Base-by-base conservation (phyloP, 805 yeast species). In the Nadsonia fulvescens region DNA sequence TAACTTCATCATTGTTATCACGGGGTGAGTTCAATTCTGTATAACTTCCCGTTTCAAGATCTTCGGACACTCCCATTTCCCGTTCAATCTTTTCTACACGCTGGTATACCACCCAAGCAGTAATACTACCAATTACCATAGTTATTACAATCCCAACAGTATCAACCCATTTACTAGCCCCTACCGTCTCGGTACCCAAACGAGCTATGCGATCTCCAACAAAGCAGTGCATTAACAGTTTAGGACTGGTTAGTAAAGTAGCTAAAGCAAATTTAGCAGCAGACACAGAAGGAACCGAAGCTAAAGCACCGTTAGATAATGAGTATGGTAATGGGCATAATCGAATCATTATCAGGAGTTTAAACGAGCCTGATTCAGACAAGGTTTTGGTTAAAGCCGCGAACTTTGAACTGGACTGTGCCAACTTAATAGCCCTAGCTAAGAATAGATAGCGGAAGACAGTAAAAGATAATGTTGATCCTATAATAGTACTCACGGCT, bases 241-340 rank as follows among this genome's bases (percentile, higher is more conserved):
- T 89, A 5, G 96, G 96, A 1, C 92, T 67, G 2, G 92, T 69
- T 17, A 79, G 46, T 0, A 68, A 36, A 13, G 82, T 72, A 1
- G 94, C 93, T 16, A 71, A 42, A 3, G 70, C 53, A 46, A 75
- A 86, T 14, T 70, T 67, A 21, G 48, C 33, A 2, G 70, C 51
- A 0, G 72, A 56, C 8, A 86, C 59, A 10, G 78, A 75, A 0
- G 91, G 93, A 8, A 86, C 65, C 2, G 91, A 73, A 6, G 93
- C 89, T 37, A 89, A 58, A 0, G 93, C 95, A 4, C 94, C 95
- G 42, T 86, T 86, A 0, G 89, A 73, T 16, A 86, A 54, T 3
- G 94, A 81, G 45, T 82, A 89, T 0, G 96, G 96, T 40, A 86
- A 62, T 1, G 98, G 98, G 38, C 94, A 81, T 31, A 86, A 48